Evolutionary conservation across 202 grass and related monocot genomes (phyloP).

Genomic region (Cymbopogon flexuosus): DNA sequence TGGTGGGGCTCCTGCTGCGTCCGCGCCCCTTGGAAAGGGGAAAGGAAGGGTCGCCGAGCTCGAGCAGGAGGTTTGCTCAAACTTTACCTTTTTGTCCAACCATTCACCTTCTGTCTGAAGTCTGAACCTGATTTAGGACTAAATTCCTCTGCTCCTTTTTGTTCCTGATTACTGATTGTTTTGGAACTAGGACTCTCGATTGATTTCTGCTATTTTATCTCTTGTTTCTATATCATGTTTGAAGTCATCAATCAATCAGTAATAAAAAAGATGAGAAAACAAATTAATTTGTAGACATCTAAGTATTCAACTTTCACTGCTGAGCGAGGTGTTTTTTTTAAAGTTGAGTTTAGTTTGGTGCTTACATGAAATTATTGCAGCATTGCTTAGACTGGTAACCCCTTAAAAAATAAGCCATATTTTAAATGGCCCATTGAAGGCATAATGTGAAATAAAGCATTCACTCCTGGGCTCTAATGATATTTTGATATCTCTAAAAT

Average conservation of each 20-base stretch:
- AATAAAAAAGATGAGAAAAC: background rate
- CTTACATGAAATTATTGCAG: background rate
- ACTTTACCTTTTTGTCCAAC: background rate
- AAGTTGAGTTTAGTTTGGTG: background rate
- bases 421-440: background rate
- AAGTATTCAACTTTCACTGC: background rate
- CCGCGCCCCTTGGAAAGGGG: constrained; percentile 62
- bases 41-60: constrained; percentile 60
- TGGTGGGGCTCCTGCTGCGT: constrained; percentile 43
- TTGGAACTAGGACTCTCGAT: background rate
- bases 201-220: background rate
- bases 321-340: background rate
- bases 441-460: background rate
- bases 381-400: background rate
- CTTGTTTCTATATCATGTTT: background rate
- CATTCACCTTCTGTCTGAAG: background rate
- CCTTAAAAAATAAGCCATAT: background rate
- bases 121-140: constrained; percentile 10
- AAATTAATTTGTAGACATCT: background rate
- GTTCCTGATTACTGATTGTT: background rate
- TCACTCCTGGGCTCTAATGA: background rate
- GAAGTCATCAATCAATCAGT: background rate
- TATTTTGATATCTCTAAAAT: background rate
- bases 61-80: constrained; percentile 66
- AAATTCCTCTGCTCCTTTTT: background rate